phyloP scores from a whole-genome alignment of 176 grass and related monocot genomes.

The Oryza punctata region DNA sequence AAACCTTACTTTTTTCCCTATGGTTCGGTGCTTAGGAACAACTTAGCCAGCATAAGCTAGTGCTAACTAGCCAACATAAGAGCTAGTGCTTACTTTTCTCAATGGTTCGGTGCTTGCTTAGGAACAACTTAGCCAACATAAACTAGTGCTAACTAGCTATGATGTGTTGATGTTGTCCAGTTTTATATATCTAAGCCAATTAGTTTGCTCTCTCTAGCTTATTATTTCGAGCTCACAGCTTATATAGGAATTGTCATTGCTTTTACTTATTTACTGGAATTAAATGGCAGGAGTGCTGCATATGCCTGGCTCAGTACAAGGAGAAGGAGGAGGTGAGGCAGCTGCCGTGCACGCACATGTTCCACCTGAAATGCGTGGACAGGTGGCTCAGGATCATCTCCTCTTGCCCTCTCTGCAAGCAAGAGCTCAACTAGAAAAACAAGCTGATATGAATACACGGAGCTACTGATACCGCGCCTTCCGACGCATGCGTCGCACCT shows the following conservation, averaged over 20 bases:
- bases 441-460: neutral
- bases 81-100: slow-evolving; percentile 19
- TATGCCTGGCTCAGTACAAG: slow-evolving; percentile 82
- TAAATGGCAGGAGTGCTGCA: slow-evolving; percentile 83
- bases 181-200: neutral
- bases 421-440: slow-evolving; percentile 72
- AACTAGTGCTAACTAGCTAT: neutral
- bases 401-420: slow-evolving; percentile 96
- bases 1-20: slow-evolving; percentile 30
- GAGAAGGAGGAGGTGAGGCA: slow-evolving; percentile 91
- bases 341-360: slow-evolving; percentile 86
- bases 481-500: slow-evolving; percentile 46
- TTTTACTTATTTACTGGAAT: neutral
- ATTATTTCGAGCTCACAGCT: neutral
- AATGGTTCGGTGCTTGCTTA: neutral
- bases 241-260: neutral
- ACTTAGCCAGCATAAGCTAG: slow-evolving; percentile 1
- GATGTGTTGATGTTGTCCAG: neutral
- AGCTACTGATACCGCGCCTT: neutral
- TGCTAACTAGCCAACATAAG: slow-evolving; percentile 11
- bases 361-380: slow-evolving; percentile 90
- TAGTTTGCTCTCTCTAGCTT: neutral
- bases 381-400: slow-evolving; percentile 98
- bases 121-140: slow-evolving; percentile 1
- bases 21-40: neutral